Evolutionary conservation across 345 rosid species (phyloP).

Genomic region (Heritiera littoralis): DNA sequence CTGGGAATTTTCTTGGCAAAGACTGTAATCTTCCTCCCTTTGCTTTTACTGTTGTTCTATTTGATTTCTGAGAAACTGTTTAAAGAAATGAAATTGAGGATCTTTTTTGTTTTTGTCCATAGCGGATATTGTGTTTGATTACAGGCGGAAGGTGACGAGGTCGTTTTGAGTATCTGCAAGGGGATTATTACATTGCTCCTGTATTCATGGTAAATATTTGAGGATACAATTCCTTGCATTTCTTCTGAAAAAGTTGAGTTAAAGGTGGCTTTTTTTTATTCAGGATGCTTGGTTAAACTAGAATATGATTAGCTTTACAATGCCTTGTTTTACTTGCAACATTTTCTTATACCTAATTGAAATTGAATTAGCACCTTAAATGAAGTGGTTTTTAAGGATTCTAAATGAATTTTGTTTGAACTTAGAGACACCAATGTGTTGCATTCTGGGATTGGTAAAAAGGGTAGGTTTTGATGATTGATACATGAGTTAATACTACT

Average conservation of each 20-base stretch:
- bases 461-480: not conserved
- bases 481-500: not conserved
- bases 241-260: not conserved
- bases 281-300: not conserved
- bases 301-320: not conserved
- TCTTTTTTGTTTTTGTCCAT: conserved; percentile 20
- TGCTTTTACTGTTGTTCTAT: not conserved
- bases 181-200: conserved; percentile 94
- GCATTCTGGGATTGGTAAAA: not conserved
- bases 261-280: not conserved
- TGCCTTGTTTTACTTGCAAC: not conserved
- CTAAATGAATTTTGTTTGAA: not conserved
- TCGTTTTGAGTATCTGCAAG: conserved; percentile 90
- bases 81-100: not conserved
- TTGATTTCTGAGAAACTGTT: conserved; percentile 3
- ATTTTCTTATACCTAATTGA: not conserved
- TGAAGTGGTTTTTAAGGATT: conserved; percentile 8
- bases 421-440: not conserved
- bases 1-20: conserved; percentile 83
- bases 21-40: conserved; percentile 52
- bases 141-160: conserved; percentile 86
- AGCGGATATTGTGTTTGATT: conserved; percentile 97
- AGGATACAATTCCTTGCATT: not conserved
- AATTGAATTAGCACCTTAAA: not conserved
- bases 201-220: conserved; percentile 53